Percentiles rank a stretch among this genome's conserved stretches.
Evolutionary conservation across 176 grass and related monocot genomes (phyloP).

Genomic region (Chrysopogon serrulatus): DNA sequence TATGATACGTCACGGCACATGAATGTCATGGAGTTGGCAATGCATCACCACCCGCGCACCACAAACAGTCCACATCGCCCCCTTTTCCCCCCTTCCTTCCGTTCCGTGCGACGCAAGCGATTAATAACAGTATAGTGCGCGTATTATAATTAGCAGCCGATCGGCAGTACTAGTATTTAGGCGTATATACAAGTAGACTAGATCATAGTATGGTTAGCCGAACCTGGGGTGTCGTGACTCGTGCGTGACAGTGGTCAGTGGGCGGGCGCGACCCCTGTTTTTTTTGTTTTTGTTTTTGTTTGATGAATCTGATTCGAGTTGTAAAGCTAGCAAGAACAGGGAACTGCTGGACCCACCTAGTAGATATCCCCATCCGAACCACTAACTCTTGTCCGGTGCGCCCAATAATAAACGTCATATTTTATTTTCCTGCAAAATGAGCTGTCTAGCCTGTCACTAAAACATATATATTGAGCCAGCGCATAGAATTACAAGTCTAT

Average conservation of each 20-base stretch:
- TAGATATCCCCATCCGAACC: slow-evolving; percentile 49
- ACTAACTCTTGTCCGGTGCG: slow-evolving; percentile 14
- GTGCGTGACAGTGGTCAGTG: not conserved
- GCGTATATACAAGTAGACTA: not conserved
- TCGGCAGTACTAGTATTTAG: not conserved
- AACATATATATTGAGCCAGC: not conserved
- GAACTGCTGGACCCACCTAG: not conserved
- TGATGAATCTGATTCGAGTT: slow-evolving; percentile 19
- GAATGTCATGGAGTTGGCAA: not conserved
- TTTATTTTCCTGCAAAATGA: not conserved
- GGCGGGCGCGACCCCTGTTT: not conserved
- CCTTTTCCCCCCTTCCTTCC: not conserved
- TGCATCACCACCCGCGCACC: not conserved
- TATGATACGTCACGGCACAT: not conserved
- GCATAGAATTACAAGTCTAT: not conserved
- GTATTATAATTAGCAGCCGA: not conserved
- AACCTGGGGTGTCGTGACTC: not conserved
- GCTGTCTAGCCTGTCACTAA: not conserved
- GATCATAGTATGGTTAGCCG: not conserved
- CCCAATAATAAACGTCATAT: not conserved
- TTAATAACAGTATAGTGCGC: too few species aligned
- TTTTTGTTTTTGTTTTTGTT: too few species aligned
- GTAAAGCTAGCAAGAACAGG: slow-evolving; percentile 19
- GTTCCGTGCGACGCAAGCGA: slow-evolving; percentile 32
- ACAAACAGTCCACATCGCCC: not conserved